Conservation (phyloP, 768 basidiomycete species). For the Amanita phalloides region DNA sequence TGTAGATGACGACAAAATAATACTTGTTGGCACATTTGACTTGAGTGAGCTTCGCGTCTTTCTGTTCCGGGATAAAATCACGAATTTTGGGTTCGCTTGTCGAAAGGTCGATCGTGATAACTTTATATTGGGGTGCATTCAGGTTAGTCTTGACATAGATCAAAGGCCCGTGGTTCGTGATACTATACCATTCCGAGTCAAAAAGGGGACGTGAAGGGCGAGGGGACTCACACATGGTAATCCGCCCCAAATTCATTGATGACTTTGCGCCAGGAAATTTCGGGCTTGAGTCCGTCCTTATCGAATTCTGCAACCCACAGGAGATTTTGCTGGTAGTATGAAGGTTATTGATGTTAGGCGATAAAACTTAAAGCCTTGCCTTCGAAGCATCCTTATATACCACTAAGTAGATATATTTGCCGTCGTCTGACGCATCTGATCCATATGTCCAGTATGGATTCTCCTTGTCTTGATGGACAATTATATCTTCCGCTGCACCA, state of each 20-base stretch:
- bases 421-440: background rate
- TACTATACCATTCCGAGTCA: background rate
- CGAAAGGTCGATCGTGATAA: background rate
- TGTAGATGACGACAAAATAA: background rate
- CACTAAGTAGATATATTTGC: background rate
- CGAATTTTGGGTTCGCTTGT: background rate
- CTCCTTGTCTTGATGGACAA: background rate
- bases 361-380: background rate
- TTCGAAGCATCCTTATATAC: background rate
- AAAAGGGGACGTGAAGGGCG: background rate
- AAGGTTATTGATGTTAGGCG: background rate
- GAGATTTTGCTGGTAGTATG: background rate
- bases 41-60: constrained; percentile 2
- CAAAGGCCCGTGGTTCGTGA: background rate
- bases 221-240: background rate
- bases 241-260: background rate
- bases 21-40: background rate
- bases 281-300: background rate
- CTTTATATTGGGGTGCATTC: background rate
- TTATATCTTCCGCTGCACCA: background rate
- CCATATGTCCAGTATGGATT: background rate
- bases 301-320: background rate
- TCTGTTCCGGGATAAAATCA: background rate
- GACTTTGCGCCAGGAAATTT: background rate
- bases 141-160: background rate